Percentiles rank a stretch among this genome's conserved stretches.
Conservation (phyloP, 768 basidiomycete species). For the Paxillus ammoniavirescens region DNA sequence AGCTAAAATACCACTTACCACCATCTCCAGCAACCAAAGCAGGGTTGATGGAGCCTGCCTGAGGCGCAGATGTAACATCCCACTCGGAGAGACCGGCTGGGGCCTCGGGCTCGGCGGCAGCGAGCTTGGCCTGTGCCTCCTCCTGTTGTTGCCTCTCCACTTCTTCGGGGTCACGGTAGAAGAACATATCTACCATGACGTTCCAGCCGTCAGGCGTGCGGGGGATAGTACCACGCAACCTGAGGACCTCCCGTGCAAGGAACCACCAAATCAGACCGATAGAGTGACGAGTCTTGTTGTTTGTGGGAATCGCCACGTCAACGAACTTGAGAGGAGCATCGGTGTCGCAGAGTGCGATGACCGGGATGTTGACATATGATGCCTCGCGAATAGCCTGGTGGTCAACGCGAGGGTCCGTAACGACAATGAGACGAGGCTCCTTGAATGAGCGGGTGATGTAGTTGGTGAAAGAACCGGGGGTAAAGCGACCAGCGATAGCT, state of each 20-base stretch:
- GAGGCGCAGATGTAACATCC: constrained; percentile 70
- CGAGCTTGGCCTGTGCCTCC: constrained; percentile 81
- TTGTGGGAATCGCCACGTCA: constrained; percentile 97
- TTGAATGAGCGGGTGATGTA: constrained; percentile 99
- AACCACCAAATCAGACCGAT: constrained; percentile 99
- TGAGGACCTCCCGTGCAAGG: constrained; percentile 94
- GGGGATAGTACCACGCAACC: constrained; percentile 91
- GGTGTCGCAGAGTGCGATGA: constrained; percentile 98
- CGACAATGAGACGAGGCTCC: constrained; percentile 97
- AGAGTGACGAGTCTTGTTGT: constrained; percentile 98
- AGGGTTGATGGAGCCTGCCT: constrained; percentile 75
- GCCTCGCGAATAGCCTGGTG: constrained; percentile 99
- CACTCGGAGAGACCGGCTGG: constrained; percentile 62
- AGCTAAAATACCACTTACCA: constrained; percentile 31
- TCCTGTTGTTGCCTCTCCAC: constrained; percentile 97
- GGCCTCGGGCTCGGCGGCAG: constrained; percentile 54
- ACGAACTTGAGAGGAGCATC: constrained; percentile 97
- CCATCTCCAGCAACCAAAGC: constrained; percentile 65
- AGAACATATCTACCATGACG: constrained; percentile 99
- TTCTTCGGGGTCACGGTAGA: constrained; percentile 99
- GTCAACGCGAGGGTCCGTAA: constrained; percentile 98
- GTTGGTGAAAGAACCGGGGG: constrained; percentile 98
- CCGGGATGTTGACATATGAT: constrained; percentile 99
- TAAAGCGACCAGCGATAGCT: constrained; percentile 99
- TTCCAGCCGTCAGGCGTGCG: constrained; percentile 93